Evolutionary conservation across 2,329 filamentous ascomycete genomes (phyloP), one percentile per base, ranked within the genome.

Genomic region (Hirsutella thompsonii): DNA sequence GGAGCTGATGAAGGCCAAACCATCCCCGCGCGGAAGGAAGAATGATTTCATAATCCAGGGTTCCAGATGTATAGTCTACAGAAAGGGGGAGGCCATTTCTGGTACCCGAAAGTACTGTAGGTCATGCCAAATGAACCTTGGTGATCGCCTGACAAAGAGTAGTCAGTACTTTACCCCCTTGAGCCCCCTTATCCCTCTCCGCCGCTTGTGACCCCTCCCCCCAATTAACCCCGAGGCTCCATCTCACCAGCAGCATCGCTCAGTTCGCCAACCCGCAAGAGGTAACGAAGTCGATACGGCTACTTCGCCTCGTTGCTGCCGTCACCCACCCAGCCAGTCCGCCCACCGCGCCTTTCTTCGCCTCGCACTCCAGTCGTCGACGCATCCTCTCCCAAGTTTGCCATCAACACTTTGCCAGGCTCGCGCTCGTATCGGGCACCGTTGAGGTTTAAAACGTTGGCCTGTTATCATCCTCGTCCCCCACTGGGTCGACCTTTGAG

Each of bases 281-380:
- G 23, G 11, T 26, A 26, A 11, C 11, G 23, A 26, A n/a, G n/a
- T 33, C 45, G 43, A n/a, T 41, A 40, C 46, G 44, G 47, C 46
- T 48, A 42, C 45, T 43, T 42, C 43, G 40, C 44, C 46, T 46
- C 45, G 43, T 35, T 39, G 32, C 33, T 28, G 39, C 39, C 41
- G 37, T 33, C 41, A 36, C 39, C 41, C 37, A 44, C 28, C 34
- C 36, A n/a, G n/a, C n/a, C n/a, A n/a, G n/a, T n/a, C n/a, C n/a
- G n/a, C n/a, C n/a, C n/a, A n/a, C n/a, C 18, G 9, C 13, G 10
- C 20, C 21, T 21, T 21, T n/a, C n/a, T 26, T 26, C n/a, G 18
- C 36, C 21, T 21, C 20, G 23, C 20, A 20, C n/a, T 16, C 32
- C 9, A n/a, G 6, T 18, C 32, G n/a, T n/a, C 16, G 14, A 18